Evolutionary conservation across 768 basidiomycete genomes (phyloP), one percentile per base, ranked within the genome.

Genomic region (Cystobasidium tubakii): DNA sequence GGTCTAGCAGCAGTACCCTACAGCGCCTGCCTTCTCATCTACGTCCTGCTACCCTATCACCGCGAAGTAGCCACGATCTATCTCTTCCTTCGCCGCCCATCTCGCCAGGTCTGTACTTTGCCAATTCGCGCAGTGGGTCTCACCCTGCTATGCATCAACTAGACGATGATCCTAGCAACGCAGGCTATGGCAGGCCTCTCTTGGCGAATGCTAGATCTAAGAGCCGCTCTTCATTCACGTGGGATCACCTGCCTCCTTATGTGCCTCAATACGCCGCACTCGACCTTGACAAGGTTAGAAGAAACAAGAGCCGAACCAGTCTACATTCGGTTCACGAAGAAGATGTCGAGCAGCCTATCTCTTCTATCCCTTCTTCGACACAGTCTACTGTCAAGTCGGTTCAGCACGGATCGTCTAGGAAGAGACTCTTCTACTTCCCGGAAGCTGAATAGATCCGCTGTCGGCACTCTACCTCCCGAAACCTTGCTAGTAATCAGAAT

Each of bases 391-490:
- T 71, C 29, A 29, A 29, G 21, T 21, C 29, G 27, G 27, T 29
- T 34, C 44, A 36, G 15, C 29, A 21, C 10, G 34, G 10, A n/a
- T 4, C 29, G 1, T 36, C 29, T 12, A 71, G 55, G 55, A 71
- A 71, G 39, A 31, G 69, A 23, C 55, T 71, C 17, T 71, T 71
- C 69, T 71, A 71, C 55, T 71, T 71, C 29, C 69, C 69, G 15
- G 69, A 71, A 23, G 69, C 53, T 3, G 69, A 55, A 19, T 46
- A 53, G n/a, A 31, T n/a, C 7, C 27, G 15, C 23, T n/a, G n/a
- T n/a, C n/a, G n/a, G n/a, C 46, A 50, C n/a, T 50, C 12, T 50
- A 9, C n/a, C n/a, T n/a, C n/a, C n/a, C n/a, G n/a, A n/a, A n/a
- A n/a, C n/a, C n/a, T n/a, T n/a, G n/a, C n/a, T n/a, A n/a, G n/a